Base-by-base conservation (phyloP, 2,329 filamentous ascomycete genomes). In the Metarhizium robertsii region DNA sequence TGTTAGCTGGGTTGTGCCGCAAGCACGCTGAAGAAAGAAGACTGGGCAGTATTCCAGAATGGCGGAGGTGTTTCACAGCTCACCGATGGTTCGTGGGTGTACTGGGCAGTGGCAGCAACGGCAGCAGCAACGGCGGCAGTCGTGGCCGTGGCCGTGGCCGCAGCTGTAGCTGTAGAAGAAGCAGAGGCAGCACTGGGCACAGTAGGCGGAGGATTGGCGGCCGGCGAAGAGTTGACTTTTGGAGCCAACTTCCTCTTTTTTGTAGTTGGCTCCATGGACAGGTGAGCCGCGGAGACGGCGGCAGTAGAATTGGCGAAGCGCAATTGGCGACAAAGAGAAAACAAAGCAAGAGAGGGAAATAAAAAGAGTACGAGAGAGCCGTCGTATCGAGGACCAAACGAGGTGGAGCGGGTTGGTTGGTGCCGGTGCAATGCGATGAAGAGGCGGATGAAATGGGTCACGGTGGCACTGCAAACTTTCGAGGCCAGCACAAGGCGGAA, bases 221-320 rank as follows among this genome's bases (percentile, higher is more conserved):
- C 62, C 43, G 64, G 55, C 53, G 67, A 66, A 61, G 67, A 62
- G 64, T 58, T 62, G 61, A 72, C 69, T 61, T 74, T 75, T 40
- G 72, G 72, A 62, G 72, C 72, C 67, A 75, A 66, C 67, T 73
- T 73, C 63, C 72, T 69, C 65, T 71, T 71, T 59, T 75, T 75
- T 57, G 61, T 71, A 49, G 70, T 71, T 59, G 71, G 72, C 66
- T 75, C 72, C 72, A 75, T 75, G 62, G 66, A 65, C 62, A 58
- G 46, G 55, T 34, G 50, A 50, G 45, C 36, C 40, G 40, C 47
- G 55, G 52, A 57, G 52, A 58, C 50, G 56, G 57, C 54, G 58
- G 60, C 52, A 48, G 32, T 50, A 20, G 61, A 60, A 56, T 58
- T 50, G 59, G 55, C 57, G 60, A 57, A 55, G 48, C 36, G 56